These are phyloP conservation scores for Mycena belliarum DNA, from an alignment of 768 basidiomycete genomes.

Conservation along the genomic window DNA sequence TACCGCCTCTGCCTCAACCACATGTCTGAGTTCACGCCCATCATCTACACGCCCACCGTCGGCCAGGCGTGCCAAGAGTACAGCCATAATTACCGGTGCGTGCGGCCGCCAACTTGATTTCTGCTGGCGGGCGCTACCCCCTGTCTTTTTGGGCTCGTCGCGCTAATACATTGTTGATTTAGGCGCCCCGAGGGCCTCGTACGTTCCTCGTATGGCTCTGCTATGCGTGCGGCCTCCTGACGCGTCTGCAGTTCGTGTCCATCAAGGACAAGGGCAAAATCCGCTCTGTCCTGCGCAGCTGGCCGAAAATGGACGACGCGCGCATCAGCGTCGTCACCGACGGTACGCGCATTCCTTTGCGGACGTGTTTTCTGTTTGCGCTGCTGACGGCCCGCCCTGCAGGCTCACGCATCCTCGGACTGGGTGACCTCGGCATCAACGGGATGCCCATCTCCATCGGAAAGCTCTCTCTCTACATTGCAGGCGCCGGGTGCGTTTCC, in stretches of 20 bases:
- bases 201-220: conserved; percentile 25
- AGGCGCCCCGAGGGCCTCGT: conserved; percentile 70
- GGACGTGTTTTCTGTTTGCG: background rate
- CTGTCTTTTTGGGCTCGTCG: too few relatives aligned
- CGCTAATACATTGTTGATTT: background rate
- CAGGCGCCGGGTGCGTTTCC: conserved; percentile 75
- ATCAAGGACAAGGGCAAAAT: conserved; percentile 85
- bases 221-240: conserved; percentile 23
- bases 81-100: conserved; percentile 66
- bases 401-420: conserved; percentile 87
- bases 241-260: conserved; percentile 60
- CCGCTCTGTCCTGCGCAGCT: conserved; percentile 64
- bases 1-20: conserved; percentile 74
- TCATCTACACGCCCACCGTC: conserved; percentile 92
- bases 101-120: too few relatives aligned
- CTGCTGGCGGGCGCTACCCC: too few relatives aligned
- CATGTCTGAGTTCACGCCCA: conserved; percentile 71
- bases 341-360: conserved; percentile 48
- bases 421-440: conserved; percentile 83
- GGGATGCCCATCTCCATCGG: conserved; percentile 90
- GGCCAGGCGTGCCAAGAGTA: conserved; percentile 89
- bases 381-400: conserved; percentile 20
- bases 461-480: conserved; percentile 89
- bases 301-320: conserved; percentile 73
- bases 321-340: conserved; percentile 93